Percentiles rank a stretch among this genome's conserved stretches.
These are phyloP conservation scores for Lactarius akahatsu DNA, from an alignment of 768 basidiomycete genomes.

Conservation along the genomic window DNA sequence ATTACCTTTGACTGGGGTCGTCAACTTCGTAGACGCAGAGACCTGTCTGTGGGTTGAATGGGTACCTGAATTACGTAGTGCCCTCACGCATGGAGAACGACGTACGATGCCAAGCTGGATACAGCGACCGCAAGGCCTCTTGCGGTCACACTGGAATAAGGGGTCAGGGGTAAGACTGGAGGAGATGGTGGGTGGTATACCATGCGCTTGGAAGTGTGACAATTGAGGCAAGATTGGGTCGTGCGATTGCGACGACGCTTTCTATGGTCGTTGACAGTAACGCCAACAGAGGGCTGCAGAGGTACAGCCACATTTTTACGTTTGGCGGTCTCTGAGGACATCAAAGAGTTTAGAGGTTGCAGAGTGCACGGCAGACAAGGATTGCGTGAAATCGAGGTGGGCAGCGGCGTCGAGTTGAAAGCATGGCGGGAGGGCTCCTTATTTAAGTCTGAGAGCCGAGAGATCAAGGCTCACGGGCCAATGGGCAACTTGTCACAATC, in stretches of 20 bases:
- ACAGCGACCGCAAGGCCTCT: slow-evolving; percentile 49
- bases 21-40: slow-evolving; percentile 85
- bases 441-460: slow-evolving; percentile 7
- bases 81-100: slow-evolving; percentile 15
- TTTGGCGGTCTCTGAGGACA: slow-evolving; percentile 34
- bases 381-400: background rate
- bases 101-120: slow-evolving; percentile 42
- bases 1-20: slow-evolving; percentile 59
- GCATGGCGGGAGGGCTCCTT: background rate
- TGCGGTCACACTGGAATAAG: slow-evolving; percentile 44
- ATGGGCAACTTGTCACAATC: background rate
- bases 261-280: slow-evolving; percentile 53
- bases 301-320: slow-evolving; percentile 35
- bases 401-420: background rate
- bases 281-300: slow-evolving; percentile 31
- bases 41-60: slow-evolving; percentile 52
- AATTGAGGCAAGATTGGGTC: slow-evolving; percentile 72
- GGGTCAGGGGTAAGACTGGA: background rate
- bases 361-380: background rate
- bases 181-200: slow-evolving; percentile 38
- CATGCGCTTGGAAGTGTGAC: slow-evolving; percentile 74
- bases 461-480: background rate
- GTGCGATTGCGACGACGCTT: slow-evolving; percentile 69
- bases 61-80: background rate
- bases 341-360: slow-evolving; percentile 13